Evolutionary conservation across 257 asterid genomes (phyloP), one percentile per base, ranked within the genome.

Genomic region (Jasminum sambac): DNA sequence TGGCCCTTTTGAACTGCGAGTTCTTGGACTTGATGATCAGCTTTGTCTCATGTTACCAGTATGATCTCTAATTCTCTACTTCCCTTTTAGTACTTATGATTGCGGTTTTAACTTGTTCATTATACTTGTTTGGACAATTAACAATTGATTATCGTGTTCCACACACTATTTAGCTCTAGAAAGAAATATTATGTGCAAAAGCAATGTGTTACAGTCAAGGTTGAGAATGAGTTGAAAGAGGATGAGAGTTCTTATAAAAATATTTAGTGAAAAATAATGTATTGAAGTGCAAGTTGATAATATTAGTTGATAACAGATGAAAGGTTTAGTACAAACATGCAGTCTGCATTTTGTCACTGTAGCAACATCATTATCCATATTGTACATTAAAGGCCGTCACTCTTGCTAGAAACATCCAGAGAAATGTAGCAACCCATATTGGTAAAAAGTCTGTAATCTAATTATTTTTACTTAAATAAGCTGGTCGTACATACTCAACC

Each of bases 1-100:
- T 67, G 97, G 98, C 52, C 97, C 98, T 62, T 82, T 82, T 36
- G 95, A 84, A 46, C 72, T 92, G 80, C 74, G 75, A 44, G 86
- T 80, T 63, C 67, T 66, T 21, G 82, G 96, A 78, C 77, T 67
- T 13, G 78, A 77, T 67, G 86, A 85, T 80, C 76, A 66, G 48
- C 81, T 92, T 69, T 75, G 83, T 4, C 85, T 92, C 11, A 7
- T 37, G 64, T 78, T 90, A 77, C 95, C 96, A 70, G 98, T 92
- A 88, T 6, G 75, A 19, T 4, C 16, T 55, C 30, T n/a, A n/a
- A n/a, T n/a, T 4, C 16, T 55, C 62, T 8, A 8, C 13, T 25
- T 7, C 10, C 8, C 62, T 30, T 55, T 23, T 16, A 23, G 16
- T 9, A 55, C 30, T 2, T 23, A 16, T 55, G 26, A 3, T 55